Conservation (phyloP, 2,329 filamentous ascomycete species). For the Alternaria viburni region DNA sequence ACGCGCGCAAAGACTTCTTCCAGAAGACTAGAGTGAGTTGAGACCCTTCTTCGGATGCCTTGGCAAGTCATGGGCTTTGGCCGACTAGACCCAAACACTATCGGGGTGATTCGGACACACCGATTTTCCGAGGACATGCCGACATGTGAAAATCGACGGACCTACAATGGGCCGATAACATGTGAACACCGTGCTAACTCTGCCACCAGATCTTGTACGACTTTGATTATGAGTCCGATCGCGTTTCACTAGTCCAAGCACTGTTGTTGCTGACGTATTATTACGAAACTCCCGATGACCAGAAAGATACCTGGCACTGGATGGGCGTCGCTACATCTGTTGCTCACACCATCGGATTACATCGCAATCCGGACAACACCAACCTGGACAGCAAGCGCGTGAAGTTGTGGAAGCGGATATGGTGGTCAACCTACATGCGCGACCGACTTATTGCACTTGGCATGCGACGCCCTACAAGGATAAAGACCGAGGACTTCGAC, state of each 20-base stretch:
- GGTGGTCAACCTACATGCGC: constrained; percentile 98
- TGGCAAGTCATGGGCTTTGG: constrained; percentile 10
- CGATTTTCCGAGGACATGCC: constrained; percentile 15
- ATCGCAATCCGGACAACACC: constrained; percentile 81
- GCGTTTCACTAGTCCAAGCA: constrained; percentile 85
- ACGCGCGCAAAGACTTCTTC: constrained; percentile 86
- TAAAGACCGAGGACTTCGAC: constrained; percentile 92
- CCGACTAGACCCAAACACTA: constrained; percentile 9
- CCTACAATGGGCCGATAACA: not conserved
- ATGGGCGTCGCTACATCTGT: constrained; percentile 95
- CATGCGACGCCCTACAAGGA: constrained; percentile 89
- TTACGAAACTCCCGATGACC: constrained; percentile 96
- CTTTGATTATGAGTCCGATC: constrained; percentile 92
- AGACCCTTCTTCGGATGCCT: constrained; percentile 8
- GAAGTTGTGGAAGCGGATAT: constrained; percentile 91
- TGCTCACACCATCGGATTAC: constrained; percentile 90
- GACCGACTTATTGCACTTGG: constrained; percentile 91
- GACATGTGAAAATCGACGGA: constrained; percentile 12
- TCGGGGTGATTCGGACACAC: constrained; percentile 8
- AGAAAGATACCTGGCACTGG: constrained; percentile 99
- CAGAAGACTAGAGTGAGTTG: constrained; percentile 78
- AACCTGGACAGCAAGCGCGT: constrained; percentile 76
- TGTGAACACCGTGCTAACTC: constrained; percentile 19
- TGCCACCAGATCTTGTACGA: constrained; percentile 77
- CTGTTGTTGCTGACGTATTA: constrained; percentile 94